Evolutionary conservation across 257 asterid species (phyloP), one percentile per base, ranked within the genome.

Genomic region (Ajuga chamaepitys): DNA sequence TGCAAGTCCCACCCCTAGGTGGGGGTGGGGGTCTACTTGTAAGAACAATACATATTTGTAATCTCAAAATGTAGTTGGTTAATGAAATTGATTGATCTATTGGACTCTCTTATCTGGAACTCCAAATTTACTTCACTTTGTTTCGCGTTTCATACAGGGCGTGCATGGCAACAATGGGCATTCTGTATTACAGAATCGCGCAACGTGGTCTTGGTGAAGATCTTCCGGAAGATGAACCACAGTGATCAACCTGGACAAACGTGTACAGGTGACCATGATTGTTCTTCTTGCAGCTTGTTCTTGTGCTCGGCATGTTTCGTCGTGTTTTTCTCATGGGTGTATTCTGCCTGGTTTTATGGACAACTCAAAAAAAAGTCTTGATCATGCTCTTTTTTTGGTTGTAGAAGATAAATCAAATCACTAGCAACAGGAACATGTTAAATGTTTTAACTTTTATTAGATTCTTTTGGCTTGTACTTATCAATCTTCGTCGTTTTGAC

Each of bases 161-260:
- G 9, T 93, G 98, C 87, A 71, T 93, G 94, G 91, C 98, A 52
- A 93, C 98, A 58, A 93, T 89, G 97, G 96, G 94, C 22, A 87
- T 93, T 56, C 71, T 93, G 58, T 93, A 93, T 72, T 93, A 93
- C 85, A 80, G 91, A 82, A 80, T 93, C 42, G 83, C 97, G 13
- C 95, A 85, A 63, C 82, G 87, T 46, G 90, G 85, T 68, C 67
- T 85, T 0, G 84, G 67, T 24, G 95, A 87, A 62, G 87, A 83
- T 72, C 52, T 75, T 40, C 75, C 79, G 11, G 82, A 80, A 24
- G 85, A 81, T 35, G 86, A 80, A 64, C 77, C 57, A 30, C 82
- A 76, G 78, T 83, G 72, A 77, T 69, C 70, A 40, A 35, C 47
- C 51, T 34, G 28, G 30, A 38, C 41, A 52, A 56, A 18, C 10